Evolutionary conservation across 331 rosid genomes (phyloP).

Genomic region (Telfairia occidentalis): DNA sequence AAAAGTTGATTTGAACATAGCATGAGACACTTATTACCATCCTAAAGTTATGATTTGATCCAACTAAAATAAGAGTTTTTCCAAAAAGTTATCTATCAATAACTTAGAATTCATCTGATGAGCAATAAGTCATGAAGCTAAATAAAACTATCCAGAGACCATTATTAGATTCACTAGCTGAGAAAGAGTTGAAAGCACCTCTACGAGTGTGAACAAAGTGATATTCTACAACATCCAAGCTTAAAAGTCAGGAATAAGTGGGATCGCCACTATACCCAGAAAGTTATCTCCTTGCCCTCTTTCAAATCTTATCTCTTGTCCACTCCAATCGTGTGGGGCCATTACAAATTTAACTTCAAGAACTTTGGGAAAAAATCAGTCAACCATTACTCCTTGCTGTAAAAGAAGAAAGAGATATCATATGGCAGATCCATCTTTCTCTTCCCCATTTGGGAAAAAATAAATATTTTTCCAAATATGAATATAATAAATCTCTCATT

Average conservation of each 20-base stretch:
- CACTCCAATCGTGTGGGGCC: conserved; percentile 50
- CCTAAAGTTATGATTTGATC: no score
- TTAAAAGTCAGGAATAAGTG: conserved; percentile 29
- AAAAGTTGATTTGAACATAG: no score
- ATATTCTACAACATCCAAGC: conserved; percentile 2
- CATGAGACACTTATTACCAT: no score
- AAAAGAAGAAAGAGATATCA: conserved; percentile 1
- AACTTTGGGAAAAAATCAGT: not conserved
- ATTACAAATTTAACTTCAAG: conserved; percentile 22
- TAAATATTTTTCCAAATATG: not conserved
- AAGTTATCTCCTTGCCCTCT: conserved; percentile 44
- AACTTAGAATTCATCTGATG: not conserved
- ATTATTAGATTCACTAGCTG: not conserved
- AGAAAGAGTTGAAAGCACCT: not conserved
- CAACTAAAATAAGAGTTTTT: no score
- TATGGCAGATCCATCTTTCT: conserved; percentile 12
- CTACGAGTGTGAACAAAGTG: not conserved
- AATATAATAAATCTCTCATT: conserved; percentile 2
- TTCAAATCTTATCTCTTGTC: conserved; percentile 49
- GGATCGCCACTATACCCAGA: conserved; percentile 52
- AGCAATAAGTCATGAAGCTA: not conserved
- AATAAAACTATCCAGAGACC: not conserved
- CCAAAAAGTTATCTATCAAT: not conserved
- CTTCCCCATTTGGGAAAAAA: not conserved
- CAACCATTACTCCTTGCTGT: not conserved